These are phyloP conservation scores for Claviceps cyperi DNA, from an alignment of 2,329 filamentous ascomycete genomes.

Conservation along the genomic window DNA sequence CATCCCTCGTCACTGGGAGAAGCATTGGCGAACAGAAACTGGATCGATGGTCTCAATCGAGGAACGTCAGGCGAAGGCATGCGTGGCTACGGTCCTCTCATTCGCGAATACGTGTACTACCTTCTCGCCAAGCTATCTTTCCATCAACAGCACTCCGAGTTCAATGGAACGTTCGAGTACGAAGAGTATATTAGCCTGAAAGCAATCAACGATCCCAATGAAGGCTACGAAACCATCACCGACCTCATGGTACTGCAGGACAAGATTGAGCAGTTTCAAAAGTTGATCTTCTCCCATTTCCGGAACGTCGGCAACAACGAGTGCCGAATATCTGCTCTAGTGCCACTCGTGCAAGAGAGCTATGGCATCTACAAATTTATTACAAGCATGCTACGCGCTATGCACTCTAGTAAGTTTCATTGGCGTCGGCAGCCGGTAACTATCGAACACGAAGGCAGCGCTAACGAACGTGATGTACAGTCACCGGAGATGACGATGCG, in stretches of 20 bases:
- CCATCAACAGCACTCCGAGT: conserved; percentile 91
- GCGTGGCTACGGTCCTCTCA: conserved; percentile 80
- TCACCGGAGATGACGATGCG: conserved; percentile 86
- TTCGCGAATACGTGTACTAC: conserved; percentile 94
- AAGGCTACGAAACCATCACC: conserved; percentile 91
- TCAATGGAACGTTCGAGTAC: conserved; percentile 97
- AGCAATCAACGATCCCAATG: conserved; percentile 95
- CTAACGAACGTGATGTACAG: conserved; percentile 26
- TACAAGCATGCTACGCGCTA: conserved; percentile 95
- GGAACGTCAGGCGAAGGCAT: conserved; percentile 72
- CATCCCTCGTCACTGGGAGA: conserved; percentile 79
- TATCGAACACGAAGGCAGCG: neutral
- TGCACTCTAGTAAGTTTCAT: conserved; percentile 68
- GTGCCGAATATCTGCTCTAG: conserved; percentile 85
- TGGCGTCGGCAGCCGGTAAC: neutral
- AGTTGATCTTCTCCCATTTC: conserved; percentile 96
- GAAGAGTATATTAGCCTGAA: conserved; percentile 98
- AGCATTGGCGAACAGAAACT: conserved; percentile 73
- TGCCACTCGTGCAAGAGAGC: conserved; percentile 89
- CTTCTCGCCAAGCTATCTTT: conserved; percentile 91
- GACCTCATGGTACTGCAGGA: conserved; percentile 95
- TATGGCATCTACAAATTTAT: conserved; percentile 99
- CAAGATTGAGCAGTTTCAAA: conserved; percentile 97
- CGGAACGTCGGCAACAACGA: conserved; percentile 85
- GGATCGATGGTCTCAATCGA: conserved; percentile 84